Evolutionary conservation across 208 protist species (phyloP), one percentile per base, ranked within the genome.

Genomic region (Acanthamoeba healyi): DNA sequence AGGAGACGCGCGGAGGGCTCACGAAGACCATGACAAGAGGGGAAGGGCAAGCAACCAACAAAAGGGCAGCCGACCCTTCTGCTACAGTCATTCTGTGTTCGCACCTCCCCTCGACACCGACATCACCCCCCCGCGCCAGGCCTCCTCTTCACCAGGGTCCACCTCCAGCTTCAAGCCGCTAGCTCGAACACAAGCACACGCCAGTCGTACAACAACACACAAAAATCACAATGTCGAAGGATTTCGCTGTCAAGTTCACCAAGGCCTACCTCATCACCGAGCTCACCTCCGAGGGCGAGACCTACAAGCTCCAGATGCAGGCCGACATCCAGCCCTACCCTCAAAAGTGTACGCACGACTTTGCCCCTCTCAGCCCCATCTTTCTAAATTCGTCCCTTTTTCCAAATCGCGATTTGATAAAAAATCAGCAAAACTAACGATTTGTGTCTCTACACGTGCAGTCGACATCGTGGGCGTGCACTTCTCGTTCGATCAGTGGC

Each of bases 401-500:
- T 0, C 17, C 61, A 70, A 26, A 44, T 42, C 67, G 15, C 34
- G 38, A 42, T 44, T 44, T 77, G 40, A 14, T 3, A 19, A n/a
- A n/a, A n/a, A n/a, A n/a, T n/a, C 34, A 7, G 58, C 24, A n/a
- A n/a, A 34, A 12, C 1, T 82, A 2, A 46, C 34, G 42, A 82
- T 82, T n/a, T 82, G 38, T 44, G 38, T 7, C 67, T 77, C 14
- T 44, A 77, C 67, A 22, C 38, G 29, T 40, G 32, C 79, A 88
- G 79, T 88, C 22, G 79, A 88, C 42, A 63, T 88, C 49, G 79
- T 88, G 15, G 79, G 79, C 22, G 51, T 88, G 1, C 79, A 88
- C 79, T 88, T 61, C 79, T 61, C 49, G 32, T 88, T 88, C 51
- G 79, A 88, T 32, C 29, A 88, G 79, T 88, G 79, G 79, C 79